These are phyloP conservation scores for Albatrellus ellisii DNA, from an alignment of 768 basidiomycete species.

Conservation along the genomic window DNA sequence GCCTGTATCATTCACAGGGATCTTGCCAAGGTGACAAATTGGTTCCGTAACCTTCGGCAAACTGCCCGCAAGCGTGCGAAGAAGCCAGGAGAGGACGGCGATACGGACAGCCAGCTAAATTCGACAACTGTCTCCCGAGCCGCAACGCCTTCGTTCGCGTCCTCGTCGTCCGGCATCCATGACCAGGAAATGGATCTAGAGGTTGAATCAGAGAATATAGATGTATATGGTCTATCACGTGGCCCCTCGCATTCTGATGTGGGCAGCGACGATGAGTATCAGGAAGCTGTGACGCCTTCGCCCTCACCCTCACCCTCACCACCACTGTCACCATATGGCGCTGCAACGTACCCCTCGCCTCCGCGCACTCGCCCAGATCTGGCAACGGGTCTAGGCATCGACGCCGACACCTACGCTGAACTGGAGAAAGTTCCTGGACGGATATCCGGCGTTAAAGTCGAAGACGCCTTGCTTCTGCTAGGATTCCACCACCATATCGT, in stretches of 20 bases:
- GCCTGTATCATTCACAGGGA: constrained; percentile 32
- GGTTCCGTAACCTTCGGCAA: constrained; percentile 79
- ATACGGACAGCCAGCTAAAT: constrained; percentile 20
- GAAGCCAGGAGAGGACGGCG: constrained; percentile 35
- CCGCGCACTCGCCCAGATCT: constrained; percentile 11
- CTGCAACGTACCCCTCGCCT: constrained; percentile 17
- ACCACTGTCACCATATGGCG: constrained; percentile 14
- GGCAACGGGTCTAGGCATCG: constrained; percentile 23
- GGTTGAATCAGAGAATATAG: constrained; percentile 27
- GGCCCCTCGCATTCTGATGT: constrained; percentile 8
- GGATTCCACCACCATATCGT: constrained; percentile 60
- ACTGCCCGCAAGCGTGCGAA: constrained; percentile 60
- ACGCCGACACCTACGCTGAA: constrained; percentile 31
- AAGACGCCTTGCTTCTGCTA: constrained; percentile 63
- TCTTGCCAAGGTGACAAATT: constrained; percentile 75
- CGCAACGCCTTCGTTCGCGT: constrained; percentile 36
- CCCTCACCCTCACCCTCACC: constrained; percentile 35
- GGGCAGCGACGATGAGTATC: constrained; percentile 35
- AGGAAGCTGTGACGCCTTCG: constrained; percentile 64
- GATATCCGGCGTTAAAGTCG: constrained; percentile 45
- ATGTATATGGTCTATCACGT: constrained; percentile 13
- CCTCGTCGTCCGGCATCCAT: constrained; percentile 34
- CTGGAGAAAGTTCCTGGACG: constrained; percentile 28
- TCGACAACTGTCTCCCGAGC: constrained; percentile 38
- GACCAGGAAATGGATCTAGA: constrained; percentile 15